Evolutionary conservation across 805 yeast genomes (phyloP), one percentile per base, ranked within the genome.

Genomic region (Cyberlindnera nakhonratchasimensis): DNA sequence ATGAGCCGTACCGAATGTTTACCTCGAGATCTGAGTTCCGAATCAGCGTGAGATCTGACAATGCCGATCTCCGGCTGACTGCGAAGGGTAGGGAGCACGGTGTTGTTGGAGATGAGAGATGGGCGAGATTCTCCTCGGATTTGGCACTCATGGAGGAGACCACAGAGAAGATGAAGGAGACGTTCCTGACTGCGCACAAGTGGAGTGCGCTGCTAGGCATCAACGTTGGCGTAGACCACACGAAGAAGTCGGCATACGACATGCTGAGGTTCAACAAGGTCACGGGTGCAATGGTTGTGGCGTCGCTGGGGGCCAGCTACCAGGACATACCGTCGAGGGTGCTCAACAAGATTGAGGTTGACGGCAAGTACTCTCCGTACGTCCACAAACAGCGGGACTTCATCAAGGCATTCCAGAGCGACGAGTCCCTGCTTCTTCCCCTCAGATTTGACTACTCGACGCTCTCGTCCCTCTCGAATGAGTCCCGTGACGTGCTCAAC

Each of bases 1-100:
- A 82, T 46, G 99, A 93, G 62, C 99, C 99, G 1, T 93, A 93
- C 61, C 70, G 99, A 50, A 93, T 93, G 99, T 93, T 93, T 59
- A 93, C 99, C 0, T 88, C 97, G 6, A 74, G 99, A 38, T 86
- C 96, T 0, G 99, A 93, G 61, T 93, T 88, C 61, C 72, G 99
- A 58, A 79, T 93, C 29, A 82, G 89, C 25, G 87, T 89, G 5
- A 71, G 99, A 45, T 82, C 96, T 0, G 99, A 93, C 61, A 93
- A 93, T 67, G 98, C 99, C 0, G 97, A 95, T 57, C 63, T 76
- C 42, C 68, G 99, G 47, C 66, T 93, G 43, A 90, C 98, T 0
- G 78, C 71, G 40, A 61, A 66, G 42, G 99, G 95, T 1, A 63
- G 73, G 37, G 54, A 68, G 3, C 59, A 73, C 0, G 97, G 97